Base-by-base conservation (phyloP, 2,329 filamentous ascomycete species). In the Gliomastix tumulicola region DNA sequence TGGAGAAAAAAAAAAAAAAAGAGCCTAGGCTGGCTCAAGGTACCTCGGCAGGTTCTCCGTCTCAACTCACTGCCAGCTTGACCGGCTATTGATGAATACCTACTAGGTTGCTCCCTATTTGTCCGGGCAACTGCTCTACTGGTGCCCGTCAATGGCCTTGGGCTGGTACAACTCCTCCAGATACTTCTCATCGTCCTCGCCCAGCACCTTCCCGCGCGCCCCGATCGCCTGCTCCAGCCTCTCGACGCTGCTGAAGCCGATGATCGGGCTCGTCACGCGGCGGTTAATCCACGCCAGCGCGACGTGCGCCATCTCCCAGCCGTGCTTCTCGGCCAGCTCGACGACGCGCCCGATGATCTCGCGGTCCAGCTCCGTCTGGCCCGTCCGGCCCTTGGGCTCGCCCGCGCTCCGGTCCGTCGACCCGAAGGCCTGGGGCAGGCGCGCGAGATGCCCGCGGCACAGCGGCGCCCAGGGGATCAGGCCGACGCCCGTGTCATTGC, bases 151-250 rank as follows among this genome's bases (percentile, higher is more conserved):
- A 17, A 72, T 59, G 20, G 55, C 43, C 63, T 76, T 76, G 3
- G 74, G 68, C 45, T 69, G 40, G 53, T 82, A 39, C n/a, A 71
- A 60, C 55, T 79, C 77, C 55, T 82, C 77, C 17, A 82, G 53
- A 45, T 74, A 78, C 43, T 65, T 62, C 44, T 74, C 69, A 50
- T 82, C 77, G 45, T 80, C 74, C 2, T 68, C 65, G 0, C 62
- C 70, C 42, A 83, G 49, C 35, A 62, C 62, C 44, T 68, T 69
- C 3, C 56, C 59, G 12, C 53, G 49, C 0, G 59, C 75, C 74
- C 60, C 82, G 74, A 34, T 81, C 74, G 76, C 75, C 60, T 82
- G 75, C 30, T 82, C 75, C 34, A 84, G 69, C 20, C 78, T 60
- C 41, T 66, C 61, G 25, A 71, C 56, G 41, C 63, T 79, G 44